Base-by-base conservation (phyloP, 1,284 basidiomycete species). In the Rhodotorula sp. region DNA sequence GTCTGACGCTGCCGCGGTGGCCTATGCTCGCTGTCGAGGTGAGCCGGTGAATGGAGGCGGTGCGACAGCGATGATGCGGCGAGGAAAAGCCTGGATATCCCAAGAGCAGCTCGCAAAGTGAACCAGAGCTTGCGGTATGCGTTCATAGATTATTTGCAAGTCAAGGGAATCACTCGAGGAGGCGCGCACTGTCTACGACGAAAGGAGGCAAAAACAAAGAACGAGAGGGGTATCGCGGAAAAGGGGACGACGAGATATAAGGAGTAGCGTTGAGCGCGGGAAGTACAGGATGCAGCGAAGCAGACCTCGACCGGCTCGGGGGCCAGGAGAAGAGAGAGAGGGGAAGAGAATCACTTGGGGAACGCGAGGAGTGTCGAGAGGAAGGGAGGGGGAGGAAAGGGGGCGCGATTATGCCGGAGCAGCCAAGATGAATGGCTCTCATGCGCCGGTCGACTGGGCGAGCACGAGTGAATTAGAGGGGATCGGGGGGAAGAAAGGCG, bases 371-470 rank as follows among this genome's bases (percentile, higher is more conserved):
- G 7, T 48, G 46, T 34, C 34, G 58, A 26, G 48, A 52, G 47
- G 23, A 5, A 8, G 29, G 26, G 2, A 20, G 10, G 29, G 29
- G 31, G 57, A 31, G 8, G 64, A 39, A n/a, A 39, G 52, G 54
- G 21, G 54, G 10, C 39, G 39, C 39, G 39, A 26, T 47, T 47
- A 47, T n/a, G 34, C 46, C 52, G 66, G 62, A 59, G 57, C 58
- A 65, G 62, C 62, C 54, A 18, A 65, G n/a, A 34, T n/a, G 51
- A 69, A 69, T 31, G 64, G 63, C 68, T 69, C 62, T 54, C 67
- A 23, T 29, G 48, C 52, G 46, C 51, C 62, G 47, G 18, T 29
- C 18, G 26, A 51, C 18, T 51, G 47, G 34, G 31, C 20, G 16
- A 34, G 31, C 48, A 43, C 31, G 57, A 58, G 64, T 54, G 54